These are phyloP conservation scores for Trypanosoma platydactyli DNA, from an alignment of 208 protist genomes.

Conservation along the genomic window DNA sequence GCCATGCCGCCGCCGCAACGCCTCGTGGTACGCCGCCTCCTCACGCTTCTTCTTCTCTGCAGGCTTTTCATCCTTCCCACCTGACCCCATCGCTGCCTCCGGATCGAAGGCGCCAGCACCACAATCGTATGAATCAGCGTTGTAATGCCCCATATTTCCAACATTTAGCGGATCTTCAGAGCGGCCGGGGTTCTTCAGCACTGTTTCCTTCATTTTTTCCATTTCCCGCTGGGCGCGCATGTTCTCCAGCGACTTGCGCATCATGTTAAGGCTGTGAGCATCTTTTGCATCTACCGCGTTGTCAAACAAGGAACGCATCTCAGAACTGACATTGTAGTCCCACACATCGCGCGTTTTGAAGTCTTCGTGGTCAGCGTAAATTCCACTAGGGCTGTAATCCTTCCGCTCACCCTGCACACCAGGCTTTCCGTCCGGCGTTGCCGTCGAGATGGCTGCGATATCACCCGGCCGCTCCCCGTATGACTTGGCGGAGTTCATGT, in stretches of 20 bases:
- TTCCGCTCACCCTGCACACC: constrained; percentile 74
- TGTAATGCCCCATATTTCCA: constrained; percentile 47
- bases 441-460: constrained; percentile 51
- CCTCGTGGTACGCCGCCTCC: constrained; percentile 73
- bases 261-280: constrained; percentile 74
- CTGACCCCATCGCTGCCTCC: constrained; percentile 4
- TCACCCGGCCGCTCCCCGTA: constrained; percentile 77
- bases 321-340: constrained; percentile 73
- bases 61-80: constrained; percentile 2
- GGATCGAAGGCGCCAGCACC: constrained; percentile 53
- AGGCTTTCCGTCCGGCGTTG: constrained; percentile 48
- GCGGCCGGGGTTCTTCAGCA: constrained; percentile 57
- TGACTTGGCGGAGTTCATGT: constrained; percentile 83
- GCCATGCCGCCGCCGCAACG: constrained; percentile 72
- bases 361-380: constrained; percentile 75
- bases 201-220: constrained; percentile 87
- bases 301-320: constrained; percentile 81
- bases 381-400: constrained; percentile 80
- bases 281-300: constrained; percentile 72
- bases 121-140: constrained; percentile 35
- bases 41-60: constrained; percentile 44
- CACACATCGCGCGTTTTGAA: constrained; percentile 85
- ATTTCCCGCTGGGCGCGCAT: constrained; percentile 74
- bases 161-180: constrained; percentile 38
- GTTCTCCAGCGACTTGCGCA: constrained; percentile 87